Evolutionary conservation across 768 basidiomycete genomes (phyloP).

Genomic region (Agaricus blazei): DNA sequence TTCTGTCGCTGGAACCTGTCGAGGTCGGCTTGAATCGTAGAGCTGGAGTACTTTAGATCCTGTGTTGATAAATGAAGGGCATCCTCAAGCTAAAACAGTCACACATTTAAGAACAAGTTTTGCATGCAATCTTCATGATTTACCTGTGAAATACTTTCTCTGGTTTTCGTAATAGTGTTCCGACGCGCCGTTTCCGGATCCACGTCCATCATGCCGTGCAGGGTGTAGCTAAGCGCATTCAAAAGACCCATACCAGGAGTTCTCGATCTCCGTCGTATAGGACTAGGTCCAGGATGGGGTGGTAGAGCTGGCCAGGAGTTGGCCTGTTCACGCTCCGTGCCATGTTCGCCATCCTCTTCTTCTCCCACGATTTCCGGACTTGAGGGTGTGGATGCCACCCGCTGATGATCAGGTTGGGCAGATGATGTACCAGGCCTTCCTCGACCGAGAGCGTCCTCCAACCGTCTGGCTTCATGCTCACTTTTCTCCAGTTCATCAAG

Average conservation of each 20-base stretch:
- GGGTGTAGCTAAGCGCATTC: conserved; percentile 87
- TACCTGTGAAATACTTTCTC: conserved; percentile 94
- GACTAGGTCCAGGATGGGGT: conserved; percentile 77
- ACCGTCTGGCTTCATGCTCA: conserved; percentile 82
- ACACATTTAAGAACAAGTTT: background rate
- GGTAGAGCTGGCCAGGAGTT: conserved; percentile 46
- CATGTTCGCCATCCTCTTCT: conserved; percentile 8
- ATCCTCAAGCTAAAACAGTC: conserved; percentile 73
- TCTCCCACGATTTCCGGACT: conserved; percentile 23
- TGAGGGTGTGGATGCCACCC: conserved; percentile 16
- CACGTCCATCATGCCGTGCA: conserved; percentile 98
- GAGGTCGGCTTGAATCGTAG: conserved; percentile 94
- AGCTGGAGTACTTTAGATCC: conserved; percentile 94
- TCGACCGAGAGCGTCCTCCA: conserved; percentile 81
- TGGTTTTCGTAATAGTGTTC: conserved; percentile 89
- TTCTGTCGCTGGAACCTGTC: conserved; percentile 99
- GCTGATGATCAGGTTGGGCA: conserved; percentile 12
- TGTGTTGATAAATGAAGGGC: conserved; percentile 88
- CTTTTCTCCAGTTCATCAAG: conserved; percentile 90
- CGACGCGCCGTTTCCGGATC: conserved; percentile 95
- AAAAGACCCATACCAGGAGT: conserved; percentile 82
- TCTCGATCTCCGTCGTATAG: conserved; percentile 47
- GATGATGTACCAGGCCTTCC: conserved; percentile 31
- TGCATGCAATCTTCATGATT: conserved; percentile 14
- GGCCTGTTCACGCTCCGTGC: conserved; percentile 23